Evolutionary conservation across 139 green algal genomes (phyloP).

Genomic region (Desmodesmus armatus): DNA sequence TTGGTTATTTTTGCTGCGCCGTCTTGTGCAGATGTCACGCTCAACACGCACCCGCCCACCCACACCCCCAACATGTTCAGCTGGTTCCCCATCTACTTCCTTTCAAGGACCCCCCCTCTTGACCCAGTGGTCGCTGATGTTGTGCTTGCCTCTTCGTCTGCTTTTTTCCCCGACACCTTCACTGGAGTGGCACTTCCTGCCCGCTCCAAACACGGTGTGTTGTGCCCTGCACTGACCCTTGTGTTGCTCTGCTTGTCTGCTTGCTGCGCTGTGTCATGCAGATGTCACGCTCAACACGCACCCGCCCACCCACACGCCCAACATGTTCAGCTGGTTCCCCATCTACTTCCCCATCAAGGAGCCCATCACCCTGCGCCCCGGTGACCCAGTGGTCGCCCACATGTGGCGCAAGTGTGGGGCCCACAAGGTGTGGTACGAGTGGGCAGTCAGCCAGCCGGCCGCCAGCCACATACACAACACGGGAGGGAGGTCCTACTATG

Average conservation of each 20-base stretch:
- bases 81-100: conserved; percentile 99
- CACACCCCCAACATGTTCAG: conserved; percentile 92
- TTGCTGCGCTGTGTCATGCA: not conserved
- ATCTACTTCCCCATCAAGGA: conserved; percentile 96
- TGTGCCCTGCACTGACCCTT: too few species aligned
- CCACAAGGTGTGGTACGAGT: conserved; percentile 97
- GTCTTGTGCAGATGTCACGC: conserved; percentile 75
- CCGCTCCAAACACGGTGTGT: too few species aligned
- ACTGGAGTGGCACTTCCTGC: too few species aligned
- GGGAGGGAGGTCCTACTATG: conserved; percentile 80
- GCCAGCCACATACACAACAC: conserved; percentile 84
- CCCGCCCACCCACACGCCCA: conserved; percentile 89
- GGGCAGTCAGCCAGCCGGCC: conserved; percentile 66
- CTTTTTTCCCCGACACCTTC: too few species aligned
- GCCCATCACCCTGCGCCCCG: conserved; percentile 77
- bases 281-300: conserved; percentile 89
- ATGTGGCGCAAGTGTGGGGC: conserved; percentile 88
- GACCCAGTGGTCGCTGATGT: conserved; percentile 72
- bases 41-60: conserved; percentile 91
- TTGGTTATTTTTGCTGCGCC: too few species aligned
- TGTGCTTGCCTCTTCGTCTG: too few species aligned
- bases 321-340: conserved; percentile 96
- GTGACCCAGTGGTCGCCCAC: conserved; percentile 68
- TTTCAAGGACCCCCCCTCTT: conserved; percentile 81
- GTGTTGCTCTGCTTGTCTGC: not conserved